These are phyloP conservation scores for Mortierella sp. DNA, from an alignment of 371 early-diverging fungal genomes.

Conservation along the genomic window DNA sequence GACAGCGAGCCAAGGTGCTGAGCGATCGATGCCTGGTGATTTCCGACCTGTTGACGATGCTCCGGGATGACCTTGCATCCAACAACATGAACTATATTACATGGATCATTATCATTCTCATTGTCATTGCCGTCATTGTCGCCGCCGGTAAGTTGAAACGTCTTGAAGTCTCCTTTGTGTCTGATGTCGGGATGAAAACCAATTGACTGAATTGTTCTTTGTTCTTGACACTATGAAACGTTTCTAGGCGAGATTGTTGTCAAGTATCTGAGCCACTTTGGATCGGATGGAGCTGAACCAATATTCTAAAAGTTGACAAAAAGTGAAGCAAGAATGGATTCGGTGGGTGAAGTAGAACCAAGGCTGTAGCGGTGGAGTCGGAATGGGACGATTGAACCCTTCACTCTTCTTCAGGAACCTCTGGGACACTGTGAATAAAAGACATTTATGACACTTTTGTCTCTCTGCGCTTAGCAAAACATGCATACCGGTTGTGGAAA, in stretches of 20 bases:
- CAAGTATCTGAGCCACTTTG: slow-evolving; percentile 55
- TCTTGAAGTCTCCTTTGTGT: background rate
- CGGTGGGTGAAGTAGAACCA: too few relatives aligned
- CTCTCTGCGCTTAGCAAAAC: too few relatives aligned
- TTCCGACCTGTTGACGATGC: slow-evolving; percentile 86
- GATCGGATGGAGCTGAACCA: slow-evolving; percentile 13
- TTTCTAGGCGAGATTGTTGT: slow-evolving; percentile 53
- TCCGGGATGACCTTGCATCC: slow-evolving; percentile 79
- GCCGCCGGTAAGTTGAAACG: slow-evolving; percentile 61
- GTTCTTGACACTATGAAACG: background rate
- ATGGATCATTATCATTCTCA: slow-evolving; percentile 76
- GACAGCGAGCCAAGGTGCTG: slow-evolving; percentile 85
- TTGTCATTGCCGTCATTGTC: slow-evolving; percentile 71
- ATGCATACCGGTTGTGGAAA: too few relatives aligned
- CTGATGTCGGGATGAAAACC: too few relatives aligned
- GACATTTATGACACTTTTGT: too few relatives aligned
- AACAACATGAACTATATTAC: slow-evolving; percentile 76
- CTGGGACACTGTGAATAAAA: too few relatives aligned
- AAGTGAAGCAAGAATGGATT: background rate
- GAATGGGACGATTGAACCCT: too few relatives aligned
- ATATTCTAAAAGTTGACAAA: background rate
- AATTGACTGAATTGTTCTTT: background rate
- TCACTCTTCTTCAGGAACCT: too few relatives aligned
- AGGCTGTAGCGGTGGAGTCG: too few relatives aligned
- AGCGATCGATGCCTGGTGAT: slow-evolving; percentile 87